phyloP scores from a whole-genome alignment of 495 filamentous ascomycete species.

The Peziza echinospora region DNA sequence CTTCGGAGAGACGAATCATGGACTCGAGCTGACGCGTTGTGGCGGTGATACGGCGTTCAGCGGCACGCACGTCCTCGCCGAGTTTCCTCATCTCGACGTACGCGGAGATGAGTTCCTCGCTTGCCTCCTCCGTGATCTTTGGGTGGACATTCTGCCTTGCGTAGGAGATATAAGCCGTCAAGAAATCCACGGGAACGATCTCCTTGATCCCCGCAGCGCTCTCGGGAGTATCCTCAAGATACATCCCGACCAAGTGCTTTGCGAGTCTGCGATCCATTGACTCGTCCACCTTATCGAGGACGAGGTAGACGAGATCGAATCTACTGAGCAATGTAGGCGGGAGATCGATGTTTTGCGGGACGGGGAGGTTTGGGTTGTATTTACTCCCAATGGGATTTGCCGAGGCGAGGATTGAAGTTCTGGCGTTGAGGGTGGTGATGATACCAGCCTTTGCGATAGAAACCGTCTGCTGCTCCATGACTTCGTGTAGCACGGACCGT shows the following conservation, averaged over 20 bases:
- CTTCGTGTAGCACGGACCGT: slow-evolving; percentile 89
- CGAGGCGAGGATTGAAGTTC: slow-evolving; percentile 82
- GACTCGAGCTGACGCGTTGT: slow-evolving; percentile 89
- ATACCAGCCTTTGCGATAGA: slow-evolving; percentile 98
- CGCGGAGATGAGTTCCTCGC: slow-evolving; percentile 53
- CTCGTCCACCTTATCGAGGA: slow-evolving; percentile 84
- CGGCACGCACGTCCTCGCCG: slow-evolving; percentile 79
- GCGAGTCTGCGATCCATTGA: slow-evolving; percentile 68
- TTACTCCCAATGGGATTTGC: slow-evolving; percentile 95
- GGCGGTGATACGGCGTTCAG: slow-evolving; percentile 89
- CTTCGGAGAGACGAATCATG: slow-evolving; percentile 93
- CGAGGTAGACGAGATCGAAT: slow-evolving; percentile 92
- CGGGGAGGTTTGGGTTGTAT: slow-evolving; percentile 86
- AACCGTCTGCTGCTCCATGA: slow-evolving; percentile 99
- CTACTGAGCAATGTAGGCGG: slow-evolving; percentile 84
- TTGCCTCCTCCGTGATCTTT: slow-evolving; percentile 50
- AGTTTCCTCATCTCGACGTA: slow-evolving; percentile 95
- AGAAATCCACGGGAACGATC: slow-evolving; percentile 56
- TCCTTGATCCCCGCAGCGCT: slow-evolving; percentile 37
- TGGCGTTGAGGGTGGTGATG: slow-evolving; percentile 90
- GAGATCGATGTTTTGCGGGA: slow-evolving; percentile 94
- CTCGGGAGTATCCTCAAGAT: slow-evolving; percentile 78
- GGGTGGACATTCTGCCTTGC: slow-evolving; percentile 75
- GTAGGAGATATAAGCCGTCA: slow-evolving; percentile 95
- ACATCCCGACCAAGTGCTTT: slow-evolving; percentile 88